Base-by-base conservation (phyloP, 352 stramenopile genomes). In the Globisporangium recalcitrans region DNA sequence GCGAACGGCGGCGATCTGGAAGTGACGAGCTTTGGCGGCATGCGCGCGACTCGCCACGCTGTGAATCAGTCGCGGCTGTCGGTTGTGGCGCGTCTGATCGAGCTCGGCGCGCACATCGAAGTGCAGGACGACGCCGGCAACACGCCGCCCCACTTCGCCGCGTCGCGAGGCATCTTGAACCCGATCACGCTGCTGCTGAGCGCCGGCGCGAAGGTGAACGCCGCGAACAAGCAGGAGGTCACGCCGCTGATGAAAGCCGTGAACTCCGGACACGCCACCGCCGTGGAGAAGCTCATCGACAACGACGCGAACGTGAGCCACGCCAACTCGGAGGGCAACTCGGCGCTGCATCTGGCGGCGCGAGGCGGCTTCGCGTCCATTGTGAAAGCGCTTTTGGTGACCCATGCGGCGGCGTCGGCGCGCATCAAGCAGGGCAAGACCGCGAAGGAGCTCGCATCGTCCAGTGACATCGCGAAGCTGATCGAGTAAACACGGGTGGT, bases 171-270 rank as follows among this genome's bases (percentile, higher is more conserved):
- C 31, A 91, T 97, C 36, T 58, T 97, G 21, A 97, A 96, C 58
- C 85, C 88, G 5, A 85, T 96, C 48, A 57, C 84, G 21, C 57
- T 90, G 40, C 71, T 97, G 42, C 67, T 96, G 11, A 80, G 73
- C 32, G 85, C 82, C 34, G 86, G 85, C 32, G 89, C 81, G 38
- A 93, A 97, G 58, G 72, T 86, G 26, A 92, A 93, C 58, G 73
- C 74, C 11, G 63, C 68, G 1, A 96, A 90, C 11, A 67, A 71
- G 10, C 85, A 92, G 60, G 86, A 91, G 34, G 77, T 89, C 21
- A 95, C 90, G 24, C 86, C 89, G 47, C 62, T 97, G 24, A 91
- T 96, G 77, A 95, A 93, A 60, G 89, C 90, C 4, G 80, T 83
- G 34, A 88, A 75, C n/a, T 86, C 80, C 1, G 87, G 87, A 11